Conservation (phyloP, 148 eudicot genomes). For the Vaccinium corymbosum region DNA sequence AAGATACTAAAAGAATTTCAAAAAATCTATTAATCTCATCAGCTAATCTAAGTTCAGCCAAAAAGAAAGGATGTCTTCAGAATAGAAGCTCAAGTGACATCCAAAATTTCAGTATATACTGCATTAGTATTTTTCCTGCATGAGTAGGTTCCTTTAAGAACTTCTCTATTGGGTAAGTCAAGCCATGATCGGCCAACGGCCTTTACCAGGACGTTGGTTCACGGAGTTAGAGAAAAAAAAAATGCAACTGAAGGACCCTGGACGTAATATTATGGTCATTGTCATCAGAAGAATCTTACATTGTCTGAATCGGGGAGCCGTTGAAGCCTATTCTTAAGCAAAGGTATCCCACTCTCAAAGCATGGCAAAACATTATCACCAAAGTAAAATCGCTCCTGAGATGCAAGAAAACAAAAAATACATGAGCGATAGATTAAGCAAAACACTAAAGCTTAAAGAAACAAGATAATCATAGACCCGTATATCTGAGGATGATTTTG, state of each 20-base stretch:
- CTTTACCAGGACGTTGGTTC: not conserved
- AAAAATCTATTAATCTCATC: not conserved
- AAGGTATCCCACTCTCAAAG: slow-evolving; percentile 96
- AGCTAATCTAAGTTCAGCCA: not conserved
- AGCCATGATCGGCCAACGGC: not conserved
- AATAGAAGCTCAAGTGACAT: slow-evolving; percentile 2
- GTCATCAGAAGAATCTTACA: slow-evolving; percentile 37
- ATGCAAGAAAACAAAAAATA: slow-evolving; percentile 18
- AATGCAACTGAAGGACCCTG: slow-evolving; percentile 4
- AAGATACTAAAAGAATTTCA: not conserved
- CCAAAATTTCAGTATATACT: not conserved
- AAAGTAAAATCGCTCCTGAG: slow-evolving; percentile 94
- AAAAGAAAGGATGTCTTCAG: not conserved
- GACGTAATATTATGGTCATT: not conserved
- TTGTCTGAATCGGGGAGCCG: slow-evolving; percentile 94
- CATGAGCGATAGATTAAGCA: slow-evolving; percentile 1
- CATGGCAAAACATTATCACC: slow-evolving; percentile 94
- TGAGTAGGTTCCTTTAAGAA: not conserved
- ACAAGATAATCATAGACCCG: not conserved
- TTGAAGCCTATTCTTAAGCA: slow-evolving; percentile 88
- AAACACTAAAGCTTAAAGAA: slow-evolving; percentile 7
- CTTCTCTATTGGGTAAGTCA: not conserved
- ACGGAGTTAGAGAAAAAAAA: not conserved
- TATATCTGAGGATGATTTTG: not conserved
- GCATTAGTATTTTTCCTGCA: not conserved